A percentile compares a stretch with the other conserved stretches of the same genome.
Evolutionary conservation across 2,329 filamentous ascomycete species (phyloP).

Genomic region (Stemphylium vesicarium): DNA sequence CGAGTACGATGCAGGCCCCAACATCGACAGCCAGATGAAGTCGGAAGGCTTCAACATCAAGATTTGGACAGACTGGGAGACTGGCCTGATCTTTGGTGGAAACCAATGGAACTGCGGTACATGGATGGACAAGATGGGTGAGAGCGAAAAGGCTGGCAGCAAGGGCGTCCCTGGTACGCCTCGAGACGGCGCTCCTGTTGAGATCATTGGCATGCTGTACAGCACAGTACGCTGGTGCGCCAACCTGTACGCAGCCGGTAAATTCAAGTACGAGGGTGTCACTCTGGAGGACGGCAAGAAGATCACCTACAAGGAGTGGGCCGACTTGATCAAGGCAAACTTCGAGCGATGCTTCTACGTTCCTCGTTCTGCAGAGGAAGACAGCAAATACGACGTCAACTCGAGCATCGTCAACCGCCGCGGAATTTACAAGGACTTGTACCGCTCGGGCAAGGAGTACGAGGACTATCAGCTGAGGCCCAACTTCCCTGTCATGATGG

Average conservation of each 20-base stretch:
- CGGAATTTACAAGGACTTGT: constrained; percentile 98
- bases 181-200: constrained; percentile 90
- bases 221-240: constrained; percentile 85
- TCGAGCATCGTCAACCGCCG: constrained; percentile 80
- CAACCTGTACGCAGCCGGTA: constrained; percentile 68
- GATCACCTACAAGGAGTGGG: constrained; percentile 80
- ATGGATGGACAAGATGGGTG: constrained; percentile 99
- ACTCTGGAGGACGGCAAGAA: constrained; percentile 64
- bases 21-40: constrained; percentile 91
- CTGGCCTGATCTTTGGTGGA: constrained; percentile 90
- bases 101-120: constrained; percentile 96
- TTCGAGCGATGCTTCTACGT: constrained; percentile 95
- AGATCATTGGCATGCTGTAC: constrained; percentile 93
- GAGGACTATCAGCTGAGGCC: constrained; percentile 96
- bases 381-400: constrained; percentile 81
- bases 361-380: constrained; percentile 72
- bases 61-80: constrained; percentile 88
- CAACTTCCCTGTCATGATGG: constrained; percentile 96
- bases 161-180: constrained; percentile 97
- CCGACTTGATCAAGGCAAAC: constrained; percentile 76
- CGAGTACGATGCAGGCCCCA: constrained; percentile 89
- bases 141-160: constrained; percentile 85
- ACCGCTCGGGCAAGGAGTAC: constrained; percentile 91
- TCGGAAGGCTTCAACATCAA: constrained; percentile 91
- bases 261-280: constrained; percentile 77